These are phyloP conservation scores for Laetiporus sulphureus DNA, from an alignment of 1,284 basidiomycete genomes.

Conservation along the genomic window DNA sequence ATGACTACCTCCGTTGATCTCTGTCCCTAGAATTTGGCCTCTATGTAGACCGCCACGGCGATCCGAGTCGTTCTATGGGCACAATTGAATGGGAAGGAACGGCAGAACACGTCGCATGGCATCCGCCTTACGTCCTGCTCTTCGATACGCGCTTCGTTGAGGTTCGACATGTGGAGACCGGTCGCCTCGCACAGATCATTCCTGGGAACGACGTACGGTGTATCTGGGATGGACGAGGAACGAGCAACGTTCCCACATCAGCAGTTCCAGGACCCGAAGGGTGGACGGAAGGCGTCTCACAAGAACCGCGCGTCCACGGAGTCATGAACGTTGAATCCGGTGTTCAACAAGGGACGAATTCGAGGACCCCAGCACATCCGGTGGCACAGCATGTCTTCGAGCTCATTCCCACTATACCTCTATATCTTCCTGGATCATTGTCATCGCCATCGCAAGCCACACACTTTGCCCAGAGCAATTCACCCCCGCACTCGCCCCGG, in stretches of 20 bases:
- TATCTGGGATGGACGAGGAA: conserved; percentile 80
- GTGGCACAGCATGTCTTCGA: conserved; percentile 75
- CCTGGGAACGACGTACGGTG: conserved; percentile 76
- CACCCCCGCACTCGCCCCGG: conserved; percentile 49
- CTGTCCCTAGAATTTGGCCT: conserved; percentile 77
- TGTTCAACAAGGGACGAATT: conserved; percentile 27
- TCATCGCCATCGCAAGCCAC: conserved; percentile 56
- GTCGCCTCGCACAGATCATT: conserved; percentile 87
- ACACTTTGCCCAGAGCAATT: conserved; percentile 53
- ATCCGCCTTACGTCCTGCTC: conserved; percentile 84
- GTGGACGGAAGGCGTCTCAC: conserved; percentile 40
- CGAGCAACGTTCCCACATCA: conserved; percentile 31
- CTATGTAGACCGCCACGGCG: conserved; percentile 85
- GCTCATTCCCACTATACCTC: conserved; percentile 69
- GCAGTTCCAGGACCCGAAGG: conserved; percentile 35
- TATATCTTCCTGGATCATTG: conserved; percentile 56
- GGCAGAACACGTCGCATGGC: conserved; percentile 82
- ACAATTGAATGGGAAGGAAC: conserved; percentile 95
- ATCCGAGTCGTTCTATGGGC: conserved; percentile 65
- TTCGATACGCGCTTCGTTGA: conserved; percentile 93
- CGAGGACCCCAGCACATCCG: conserved; percentile 30
- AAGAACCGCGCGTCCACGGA: conserved; percentile 69
- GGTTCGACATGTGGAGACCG: conserved; percentile 81
- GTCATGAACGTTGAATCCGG: conserved; percentile 61
- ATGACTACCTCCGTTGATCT: not conserved